These are phyloP conservation scores for Trichoderma pleuroti DNA, from an alignment of 2,329 filamentous ascomycete genomes.

Conservation along the genomic window DNA sequence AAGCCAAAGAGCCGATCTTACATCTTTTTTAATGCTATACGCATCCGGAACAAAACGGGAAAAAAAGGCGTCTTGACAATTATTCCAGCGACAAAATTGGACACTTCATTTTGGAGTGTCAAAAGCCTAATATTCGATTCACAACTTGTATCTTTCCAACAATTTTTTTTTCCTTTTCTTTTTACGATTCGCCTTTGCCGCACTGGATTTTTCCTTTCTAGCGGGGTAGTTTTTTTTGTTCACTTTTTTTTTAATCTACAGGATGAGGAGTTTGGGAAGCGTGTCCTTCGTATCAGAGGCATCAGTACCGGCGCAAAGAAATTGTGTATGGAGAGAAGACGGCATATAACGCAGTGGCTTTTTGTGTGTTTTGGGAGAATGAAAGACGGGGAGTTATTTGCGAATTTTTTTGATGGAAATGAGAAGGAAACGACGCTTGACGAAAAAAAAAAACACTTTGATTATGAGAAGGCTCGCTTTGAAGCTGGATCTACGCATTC, in stretches of 20 bases:
- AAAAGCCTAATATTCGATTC: conserved; percentile 19
- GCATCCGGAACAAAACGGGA: neutral
- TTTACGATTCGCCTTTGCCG: neutral
- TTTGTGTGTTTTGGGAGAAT: neutral
- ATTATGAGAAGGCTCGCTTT: conserved; percentile 19
- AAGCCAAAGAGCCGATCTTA: conserved; percentile 5
- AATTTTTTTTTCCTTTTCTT: neutral
- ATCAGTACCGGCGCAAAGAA: conserved; percentile 19
- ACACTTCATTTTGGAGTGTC: neutral
- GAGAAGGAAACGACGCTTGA: conserved; percentile 21
- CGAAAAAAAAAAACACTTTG: conserved; percentile 11
- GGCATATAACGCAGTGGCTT: conserved; percentile 1
- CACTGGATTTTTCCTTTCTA: conserved; percentile 11
- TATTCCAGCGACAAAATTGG: neutral
- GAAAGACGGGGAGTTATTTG: conserved; percentile 19
- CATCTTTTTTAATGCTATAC: conserved; percentile 3
- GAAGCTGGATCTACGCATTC: conserved; percentile 10
- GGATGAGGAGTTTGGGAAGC: conserved; percentile 16
- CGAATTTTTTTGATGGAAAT: neutral
- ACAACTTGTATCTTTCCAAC: conserved; percentile 13
- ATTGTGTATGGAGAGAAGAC: neutral
- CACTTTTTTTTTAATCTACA: neutral
- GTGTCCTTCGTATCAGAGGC: conserved; percentile 13
- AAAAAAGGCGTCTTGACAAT: neutral
- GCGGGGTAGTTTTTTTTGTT: conserved; percentile 20